Conservation (phyloP, 129 eudicot genomes). For the Kitagawia praeruptora region DNA sequence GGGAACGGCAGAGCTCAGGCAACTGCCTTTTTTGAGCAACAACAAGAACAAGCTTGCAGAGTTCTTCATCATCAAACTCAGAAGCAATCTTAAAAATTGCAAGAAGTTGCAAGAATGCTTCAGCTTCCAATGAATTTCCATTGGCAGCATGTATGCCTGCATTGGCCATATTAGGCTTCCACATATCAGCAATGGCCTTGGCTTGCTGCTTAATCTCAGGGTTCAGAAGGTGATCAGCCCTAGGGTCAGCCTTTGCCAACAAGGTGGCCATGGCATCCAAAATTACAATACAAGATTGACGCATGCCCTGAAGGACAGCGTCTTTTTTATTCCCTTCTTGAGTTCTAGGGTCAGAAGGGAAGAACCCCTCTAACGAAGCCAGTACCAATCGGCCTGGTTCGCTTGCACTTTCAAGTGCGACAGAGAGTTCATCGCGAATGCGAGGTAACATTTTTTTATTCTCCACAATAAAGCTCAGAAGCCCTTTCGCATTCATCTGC, state of each 20-base stretch:
- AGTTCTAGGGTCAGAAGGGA: conserved; percentile 28
- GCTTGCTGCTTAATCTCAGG: conserved; percentile 58
- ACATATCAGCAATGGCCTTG: conserved; percentile 40
- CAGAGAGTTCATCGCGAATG: conserved; percentile 32
- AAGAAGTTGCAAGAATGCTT: conserved; percentile 51
- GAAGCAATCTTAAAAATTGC: conserved; percentile 51
- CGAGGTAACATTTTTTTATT: conserved; percentile 22
- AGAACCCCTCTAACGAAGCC: conserved; percentile 36
- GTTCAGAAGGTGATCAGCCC: conserved; percentile 26
- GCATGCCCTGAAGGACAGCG: conserved; percentile 35
- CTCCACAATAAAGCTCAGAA: conserved; percentile 34
- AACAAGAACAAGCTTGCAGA: conserved; percentile 53
- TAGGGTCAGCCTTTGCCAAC: conserved; percentile 42
- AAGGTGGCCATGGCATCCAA: conserved; percentile 51
- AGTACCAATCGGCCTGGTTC: conserved; percentile 48
- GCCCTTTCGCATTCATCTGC: conserved; percentile 60
- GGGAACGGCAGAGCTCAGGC: conserved; percentile 61
- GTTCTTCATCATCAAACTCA: conserved; percentile 53
- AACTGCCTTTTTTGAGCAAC: conserved; percentile 48
- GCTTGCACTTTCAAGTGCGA: conserved; percentile 36
- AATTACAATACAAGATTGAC: conserved; percentile 28
- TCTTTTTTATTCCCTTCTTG: conserved; percentile 26
- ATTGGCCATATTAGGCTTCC: conserved; percentile 45
- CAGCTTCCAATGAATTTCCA: conserved; percentile 55
- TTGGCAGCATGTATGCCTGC: conserved; percentile 34